Evolutionary conservation across 2,329 filamentous ascomycete genomes (phyloP).

Genomic region (Cordyceps militaris): DNA sequence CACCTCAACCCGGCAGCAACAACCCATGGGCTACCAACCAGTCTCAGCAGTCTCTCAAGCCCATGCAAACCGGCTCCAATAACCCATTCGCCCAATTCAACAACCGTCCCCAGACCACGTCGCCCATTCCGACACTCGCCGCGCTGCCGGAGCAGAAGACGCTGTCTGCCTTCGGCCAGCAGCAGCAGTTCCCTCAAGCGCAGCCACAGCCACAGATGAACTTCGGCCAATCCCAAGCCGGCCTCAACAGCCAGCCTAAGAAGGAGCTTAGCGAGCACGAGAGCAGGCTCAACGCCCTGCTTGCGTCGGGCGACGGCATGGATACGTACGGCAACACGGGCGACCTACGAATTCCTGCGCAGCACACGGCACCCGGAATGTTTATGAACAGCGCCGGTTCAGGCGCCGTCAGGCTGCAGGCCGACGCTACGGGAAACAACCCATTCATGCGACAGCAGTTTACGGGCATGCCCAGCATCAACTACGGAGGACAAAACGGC

Average conservation of each 20-base stretch:
- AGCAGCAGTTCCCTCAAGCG: constrained; percentile 31
- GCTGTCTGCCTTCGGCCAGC: constrained; percentile 50
- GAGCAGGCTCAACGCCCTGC: constrained; percentile 75
- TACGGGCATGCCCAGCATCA: constrained; percentile 63
- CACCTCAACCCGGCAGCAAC: constrained; percentile 73
- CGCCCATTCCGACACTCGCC: constrained; percentile 62
- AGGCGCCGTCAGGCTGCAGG: constrained; percentile 62
- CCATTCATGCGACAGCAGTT: constrained; percentile 83
- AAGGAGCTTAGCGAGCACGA: constrained; percentile 56
- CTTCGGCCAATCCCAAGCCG: constrained; percentile 1
- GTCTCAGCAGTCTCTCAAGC: constrained; percentile 59
- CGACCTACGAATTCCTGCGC: constrained; percentile 86
- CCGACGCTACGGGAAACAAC: constrained; percentile 74
- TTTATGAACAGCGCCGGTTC: constrained; percentile 94
- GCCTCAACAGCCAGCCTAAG: constrained; percentile 31
- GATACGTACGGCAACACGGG: constrained; percentile 98
- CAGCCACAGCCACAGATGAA: constrained; percentile 26
- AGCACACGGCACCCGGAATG: constrained; percentile 91
- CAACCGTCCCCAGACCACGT: constrained; percentile 50
- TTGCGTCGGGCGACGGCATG: constrained; percentile 83
- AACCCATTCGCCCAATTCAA: constrained; percentile 86
- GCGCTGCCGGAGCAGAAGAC: constrained; percentile 80
- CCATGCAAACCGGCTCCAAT: constrained; percentile 89
- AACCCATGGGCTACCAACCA: constrained; percentile 78
- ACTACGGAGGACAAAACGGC: constrained; percentile 45